These are phyloP conservation scores for Septoria linicola DNA, from an alignment of 2,329 filamentous ascomycete species.

Conservation along the genomic window DNA sequence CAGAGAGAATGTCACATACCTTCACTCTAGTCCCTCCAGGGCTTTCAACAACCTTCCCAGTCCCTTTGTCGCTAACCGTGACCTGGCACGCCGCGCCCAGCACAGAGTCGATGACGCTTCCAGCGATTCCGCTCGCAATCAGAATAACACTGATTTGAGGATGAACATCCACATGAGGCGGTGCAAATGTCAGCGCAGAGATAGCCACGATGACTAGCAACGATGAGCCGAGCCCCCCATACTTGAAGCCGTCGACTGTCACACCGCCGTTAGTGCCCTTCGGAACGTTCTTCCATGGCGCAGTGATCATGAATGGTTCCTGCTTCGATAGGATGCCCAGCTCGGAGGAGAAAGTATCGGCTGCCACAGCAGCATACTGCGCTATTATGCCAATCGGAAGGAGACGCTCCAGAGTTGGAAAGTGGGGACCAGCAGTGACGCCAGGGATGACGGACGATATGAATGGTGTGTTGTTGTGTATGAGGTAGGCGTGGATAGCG, in stretches of 20 bases:
- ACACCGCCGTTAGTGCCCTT: conserved; percentile 93
- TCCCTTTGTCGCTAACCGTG: conserved; percentile 78
- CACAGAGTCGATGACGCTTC: conserved; percentile 82
- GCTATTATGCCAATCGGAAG: conserved; percentile 51
- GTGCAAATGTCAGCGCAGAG: conserved; percentile 36
- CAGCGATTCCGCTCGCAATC: conserved; percentile 70
- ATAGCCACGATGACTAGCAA: conserved; percentile 67
- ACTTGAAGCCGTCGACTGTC: conserved; percentile 65
- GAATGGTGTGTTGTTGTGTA: conserved; percentile 35
- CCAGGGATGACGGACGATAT: conserved; percentile 33
- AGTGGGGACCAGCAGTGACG: conserved; percentile 41
- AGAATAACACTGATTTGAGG: conserved; percentile 41
- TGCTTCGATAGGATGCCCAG: conserved; percentile 81
- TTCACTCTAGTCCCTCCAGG: conserved; percentile 54
- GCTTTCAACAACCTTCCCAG: conserved; percentile 86
- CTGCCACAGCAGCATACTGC: conserved; percentile 81
- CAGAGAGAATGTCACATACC: not conserved
- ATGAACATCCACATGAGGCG: conserved; percentile 25
- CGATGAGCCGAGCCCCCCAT: conserved; percentile 43
- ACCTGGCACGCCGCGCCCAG: conserved; percentile 82
- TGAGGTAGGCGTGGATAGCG: conserved; percentile 50
- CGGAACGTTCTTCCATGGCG: conserved; percentile 74
- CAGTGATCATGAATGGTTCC: conserved; percentile 81
- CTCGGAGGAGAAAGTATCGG: conserved; percentile 94
- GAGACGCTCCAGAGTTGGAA: conserved; percentile 40